phyloP scores from a whole-genome alignment of 371 early-diverging fungal species.

The Apophysomyces ossiformis region DNA sequence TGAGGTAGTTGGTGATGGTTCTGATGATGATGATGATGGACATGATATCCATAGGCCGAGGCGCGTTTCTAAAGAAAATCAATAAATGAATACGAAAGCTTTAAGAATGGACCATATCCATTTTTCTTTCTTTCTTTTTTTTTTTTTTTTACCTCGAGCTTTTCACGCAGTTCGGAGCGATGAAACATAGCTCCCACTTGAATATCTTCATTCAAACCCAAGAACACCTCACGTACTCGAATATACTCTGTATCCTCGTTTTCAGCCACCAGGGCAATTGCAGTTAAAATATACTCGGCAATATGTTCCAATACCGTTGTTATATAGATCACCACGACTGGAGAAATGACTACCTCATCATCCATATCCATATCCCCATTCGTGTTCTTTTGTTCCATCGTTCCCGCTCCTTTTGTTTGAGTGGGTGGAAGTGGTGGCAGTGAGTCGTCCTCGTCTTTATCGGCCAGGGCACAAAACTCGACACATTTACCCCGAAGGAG shows the following conservation, averaged over 20 bases:
- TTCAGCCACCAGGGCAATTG: slow-evolving; percentile 64
- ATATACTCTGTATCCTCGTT: slow-evolving; percentile 65
- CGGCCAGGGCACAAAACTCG: slow-evolving; percentile 63
- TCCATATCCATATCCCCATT: background rate
- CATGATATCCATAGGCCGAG: slow-evolving; percentile 24
- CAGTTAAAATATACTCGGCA: slow-evolving; percentile 63
- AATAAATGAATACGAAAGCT: background rate
- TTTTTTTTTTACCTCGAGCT: slow-evolving; percentile 53
- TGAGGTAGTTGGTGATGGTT: background rate
- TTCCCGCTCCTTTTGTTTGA: background rate
- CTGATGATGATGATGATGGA: background rate
- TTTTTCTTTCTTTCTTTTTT: background rate
- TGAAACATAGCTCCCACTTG: slow-evolving; percentile 60
- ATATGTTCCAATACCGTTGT: slow-evolving; percentile 70
- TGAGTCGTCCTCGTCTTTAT: slow-evolving; percentile 38
- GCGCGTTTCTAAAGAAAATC: slow-evolving; percentile 21
- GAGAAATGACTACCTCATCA: slow-evolving; percentile 50
- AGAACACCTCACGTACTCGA: slow-evolving; percentile 62
- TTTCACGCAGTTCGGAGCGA: slow-evolving; percentile 56
- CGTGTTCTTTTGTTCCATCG: too few species aligned
- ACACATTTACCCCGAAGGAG: slow-evolving; percentile 59
- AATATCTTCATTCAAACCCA: slow-evolving; percentile 59
- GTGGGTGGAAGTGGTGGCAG: background rate
- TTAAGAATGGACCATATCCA: background rate
- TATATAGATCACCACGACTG: slow-evolving; percentile 69